A percentile compares a stretch with the other conserved stretches of the same genome.
These are phyloP conservation scores for Isatis tinctoria DNA, from an alignment of 345 rosid genomes.

Conservation along the genomic window DNA sequence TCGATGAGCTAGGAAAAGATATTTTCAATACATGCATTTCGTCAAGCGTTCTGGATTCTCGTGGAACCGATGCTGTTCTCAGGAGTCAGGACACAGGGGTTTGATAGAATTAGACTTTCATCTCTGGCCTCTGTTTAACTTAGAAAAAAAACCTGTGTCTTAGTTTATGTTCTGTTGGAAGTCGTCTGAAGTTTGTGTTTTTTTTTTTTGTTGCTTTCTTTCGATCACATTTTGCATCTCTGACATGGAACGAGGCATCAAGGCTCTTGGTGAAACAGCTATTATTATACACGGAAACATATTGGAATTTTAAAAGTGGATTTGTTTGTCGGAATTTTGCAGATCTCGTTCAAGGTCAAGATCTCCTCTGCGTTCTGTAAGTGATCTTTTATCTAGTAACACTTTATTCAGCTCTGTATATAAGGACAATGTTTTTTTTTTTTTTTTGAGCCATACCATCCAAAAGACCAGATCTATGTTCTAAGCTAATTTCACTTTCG, in stretches of 20 bases:
- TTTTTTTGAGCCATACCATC: neutral
- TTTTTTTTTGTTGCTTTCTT: constrained; percentile 29
- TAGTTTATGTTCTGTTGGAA: constrained; percentile 36
- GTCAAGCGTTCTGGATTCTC: constrained; percentile 56
- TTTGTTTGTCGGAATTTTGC: constrained; percentile 97
- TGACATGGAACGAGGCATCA: constrained; percentile 83
- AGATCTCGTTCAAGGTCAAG: constrained; percentile 95
- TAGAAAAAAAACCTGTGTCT: constrained; percentile 32
- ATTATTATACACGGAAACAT: constrained; percentile 48
- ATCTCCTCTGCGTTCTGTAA: constrained; percentile 89
- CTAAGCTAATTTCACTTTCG: neutral
- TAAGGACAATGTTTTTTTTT: neutral
- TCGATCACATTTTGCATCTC: constrained; percentile 41
- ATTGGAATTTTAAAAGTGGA: constrained; percentile 75
- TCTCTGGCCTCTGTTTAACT: constrained; percentile 19
- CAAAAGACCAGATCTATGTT: constrained; percentile 1
- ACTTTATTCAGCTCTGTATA: neutral
- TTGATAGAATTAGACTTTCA: constrained; percentile 30
- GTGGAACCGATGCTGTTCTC: constrained; percentile 49
- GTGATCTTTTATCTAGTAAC: constrained; percentile 28
- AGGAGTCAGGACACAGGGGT: constrained; percentile 46
- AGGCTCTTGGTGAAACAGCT: constrained; percentile 72
- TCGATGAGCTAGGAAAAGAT: constrained; percentile 53
- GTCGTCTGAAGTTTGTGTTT: constrained; percentile 35
- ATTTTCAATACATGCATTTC: constrained; percentile 43